These are phyloP conservation scores for Boletales sp. DNA, from an alignment of 768 basidiomycete genomes.

Conservation along the genomic window DNA sequence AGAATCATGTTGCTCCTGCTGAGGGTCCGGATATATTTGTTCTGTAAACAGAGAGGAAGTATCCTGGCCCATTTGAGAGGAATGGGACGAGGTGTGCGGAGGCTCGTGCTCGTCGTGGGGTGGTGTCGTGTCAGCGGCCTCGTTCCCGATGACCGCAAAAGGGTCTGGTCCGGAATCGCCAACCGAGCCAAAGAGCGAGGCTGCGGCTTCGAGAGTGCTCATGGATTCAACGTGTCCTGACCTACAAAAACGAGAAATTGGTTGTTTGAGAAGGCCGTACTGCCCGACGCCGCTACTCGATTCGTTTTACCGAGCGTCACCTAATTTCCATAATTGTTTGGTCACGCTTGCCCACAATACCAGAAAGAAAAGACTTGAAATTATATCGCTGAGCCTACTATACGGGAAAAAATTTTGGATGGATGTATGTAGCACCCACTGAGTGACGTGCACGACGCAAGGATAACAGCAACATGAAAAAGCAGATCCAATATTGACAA, in stretches of 20 bases:
- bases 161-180: constrained; percentile 56
- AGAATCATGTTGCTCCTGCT: constrained; percentile 22
- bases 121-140: constrained; percentile 29
- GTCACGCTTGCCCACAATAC: constrained; percentile 19
- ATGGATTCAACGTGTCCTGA: constrained; percentile 40
- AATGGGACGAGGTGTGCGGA: constrained; percentile 19
- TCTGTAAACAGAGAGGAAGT: constrained; percentile 40
- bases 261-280: too few relatives aligned
- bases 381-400: background rate
- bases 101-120: constrained; percentile 21
- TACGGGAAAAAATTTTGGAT: too few relatives aligned
- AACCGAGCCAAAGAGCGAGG: constrained; percentile 72
- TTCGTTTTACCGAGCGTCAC: too few relatives aligned
- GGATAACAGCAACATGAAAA: constrained; percentile 18
- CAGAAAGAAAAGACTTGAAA: background rate
- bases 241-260: background rate
- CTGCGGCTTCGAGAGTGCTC: constrained; percentile 72
- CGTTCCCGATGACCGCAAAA: constrained; percentile 56
- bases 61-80: constrained; percentile 32
- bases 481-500: constrained; percentile 28
- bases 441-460: constrained; percentile 1
- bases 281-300: too few relatives aligned
- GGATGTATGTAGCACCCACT: too few relatives aligned
- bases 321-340: constrained; percentile 16
- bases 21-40: constrained; percentile 26